Percentiles rank a stretch among this genome's conserved stretches.
Conservation (phyloP, 352 stramenopile genomes). For the Phytophthora tubulina region DNA sequence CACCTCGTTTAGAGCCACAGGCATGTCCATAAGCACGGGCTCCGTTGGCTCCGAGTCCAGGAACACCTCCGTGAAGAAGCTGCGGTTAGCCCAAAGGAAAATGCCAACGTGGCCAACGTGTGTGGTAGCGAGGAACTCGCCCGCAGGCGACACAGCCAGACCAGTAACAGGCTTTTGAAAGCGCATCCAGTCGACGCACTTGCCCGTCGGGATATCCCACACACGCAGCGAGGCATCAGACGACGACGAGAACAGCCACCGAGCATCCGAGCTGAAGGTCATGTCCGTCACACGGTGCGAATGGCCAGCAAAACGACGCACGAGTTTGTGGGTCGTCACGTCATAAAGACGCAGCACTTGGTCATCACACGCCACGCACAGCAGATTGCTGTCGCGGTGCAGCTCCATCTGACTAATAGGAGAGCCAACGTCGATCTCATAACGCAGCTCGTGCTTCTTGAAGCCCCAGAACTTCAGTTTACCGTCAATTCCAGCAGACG, state of each 20-base stretch:
- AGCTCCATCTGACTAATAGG: slow-evolving; percentile 85
- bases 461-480: slow-evolving; percentile 94
- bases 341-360: slow-evolving; percentile 90
- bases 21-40: slow-evolving; percentile 93
- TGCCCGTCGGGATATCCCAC: slow-evolving; percentile 95
- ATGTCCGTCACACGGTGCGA: slow-evolving; percentile 89
- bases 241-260: slow-evolving; percentile 89
- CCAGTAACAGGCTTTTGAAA: slow-evolving; percentile 94
- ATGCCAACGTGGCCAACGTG: slow-evolving; percentile 93
- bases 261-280: slow-evolving; percentile 89
- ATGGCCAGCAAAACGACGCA: slow-evolving; percentile 89
- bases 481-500: slow-evolving; percentile 89
- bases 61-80: slow-evolving; percentile 94
- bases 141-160: slow-evolving; percentile 93
- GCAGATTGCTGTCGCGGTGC: slow-evolving; percentile 89
- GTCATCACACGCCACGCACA: slow-evolving; percentile 91
- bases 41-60: slow-evolving; percentile 74
- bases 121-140: slow-evolving; percentile 96
- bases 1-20: slow-evolving; percentile 87
- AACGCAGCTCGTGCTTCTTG: slow-evolving; percentile 69
- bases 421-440: slow-evolving; percentile 78
- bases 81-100: slow-evolving; percentile 96
- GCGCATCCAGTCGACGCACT: slow-evolving; percentile 95
- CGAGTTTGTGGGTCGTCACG: slow-evolving; percentile 85
- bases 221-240: slow-evolving; percentile 91